Conservation (phyloP, 495 filamentous ascomycete genomes). For the Penicilliopsis zonata region DNA sequence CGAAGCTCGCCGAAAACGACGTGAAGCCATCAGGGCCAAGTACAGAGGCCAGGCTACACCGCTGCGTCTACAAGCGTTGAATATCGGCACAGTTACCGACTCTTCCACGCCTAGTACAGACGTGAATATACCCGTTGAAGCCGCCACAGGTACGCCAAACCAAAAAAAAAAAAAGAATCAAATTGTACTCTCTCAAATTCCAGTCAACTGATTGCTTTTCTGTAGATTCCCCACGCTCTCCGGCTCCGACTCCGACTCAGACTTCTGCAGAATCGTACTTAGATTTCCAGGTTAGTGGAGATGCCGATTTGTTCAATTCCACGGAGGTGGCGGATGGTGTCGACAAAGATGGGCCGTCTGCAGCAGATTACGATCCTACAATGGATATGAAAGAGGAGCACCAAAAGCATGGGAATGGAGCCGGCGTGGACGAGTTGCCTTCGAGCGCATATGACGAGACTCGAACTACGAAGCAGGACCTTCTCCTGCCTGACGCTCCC, state of each 20-base stretch:
- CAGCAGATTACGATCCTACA: slow-evolving; percentile 92
- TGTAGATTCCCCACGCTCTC: slow-evolving; percentile 15
- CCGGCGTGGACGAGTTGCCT: slow-evolving; percentile 43
- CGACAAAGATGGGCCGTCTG: slow-evolving; percentile 72
- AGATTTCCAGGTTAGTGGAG: slow-evolving; percentile 42
- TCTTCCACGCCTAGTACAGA: slow-evolving; percentile 40
- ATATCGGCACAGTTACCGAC: slow-evolving; percentile 45
- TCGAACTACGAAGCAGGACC: slow-evolving; percentile 40
- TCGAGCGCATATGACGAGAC: slow-evolving; percentile 52
- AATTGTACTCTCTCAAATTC: too few species aligned
- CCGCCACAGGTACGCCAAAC: slow-evolving; percentile 11
- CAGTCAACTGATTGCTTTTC: background rate
- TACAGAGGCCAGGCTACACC: slow-evolving; percentile 62
- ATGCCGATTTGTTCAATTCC: slow-evolving; percentile 55
- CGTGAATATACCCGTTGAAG: slow-evolving; percentile 13
- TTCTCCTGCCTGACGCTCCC: slow-evolving; percentile 37
- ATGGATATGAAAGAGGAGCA: slow-evolving; percentile 85
- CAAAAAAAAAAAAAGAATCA: slow-evolving; percentile 3
- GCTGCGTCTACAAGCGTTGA: slow-evolving; percentile 64
- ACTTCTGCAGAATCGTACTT: slow-evolving; percentile 36
- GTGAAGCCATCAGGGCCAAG: slow-evolving; percentile 82
- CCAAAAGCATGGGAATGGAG: slow-evolving; percentile 53
- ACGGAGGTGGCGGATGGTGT: slow-evolving; percentile 35
- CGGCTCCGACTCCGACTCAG: slow-evolving; percentile 34
- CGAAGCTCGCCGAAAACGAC: slow-evolving; percentile 73